Conservation (phyloP, 2,329 filamentous ascomycete genomes). For the Fusarium buharicum region DNA sequence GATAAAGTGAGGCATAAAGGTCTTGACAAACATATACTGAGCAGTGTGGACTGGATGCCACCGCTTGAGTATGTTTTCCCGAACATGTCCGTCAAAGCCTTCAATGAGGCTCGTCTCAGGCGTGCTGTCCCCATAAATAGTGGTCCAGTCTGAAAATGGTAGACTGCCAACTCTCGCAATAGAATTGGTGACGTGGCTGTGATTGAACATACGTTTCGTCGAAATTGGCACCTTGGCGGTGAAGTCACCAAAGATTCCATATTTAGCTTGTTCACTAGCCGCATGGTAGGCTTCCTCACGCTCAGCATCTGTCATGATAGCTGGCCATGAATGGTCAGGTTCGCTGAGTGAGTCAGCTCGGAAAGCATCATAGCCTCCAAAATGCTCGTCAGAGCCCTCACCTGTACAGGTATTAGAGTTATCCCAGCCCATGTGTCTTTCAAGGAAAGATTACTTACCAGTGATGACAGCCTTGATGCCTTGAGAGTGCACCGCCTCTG, state of each 20-base stretch:
- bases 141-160: slow-evolving; percentile 1
- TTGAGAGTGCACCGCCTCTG: slow-evolving; percentile 1
- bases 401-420: not conserved
- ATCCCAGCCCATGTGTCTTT: too few species aligned
- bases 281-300: not conserved
- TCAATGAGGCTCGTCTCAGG: slow-evolving; percentile 2
- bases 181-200: not conserved
- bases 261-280: not conserved
- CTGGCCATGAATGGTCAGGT: not conserved
- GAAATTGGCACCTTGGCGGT: not conserved
- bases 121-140: not conserved
- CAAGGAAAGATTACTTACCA: not conserved
- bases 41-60: slow-evolving; percentile 5
- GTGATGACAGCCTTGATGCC: slow-evolving; percentile 5
- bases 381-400: slow-evolving; percentile 5
- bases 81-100: not conserved
- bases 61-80: not conserved
- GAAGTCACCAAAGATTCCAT: slow-evolving; percentile 5
- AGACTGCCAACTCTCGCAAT: slow-evolving; percentile 7
- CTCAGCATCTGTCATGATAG: not conserved
- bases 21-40: slow-evolving; percentile 5
- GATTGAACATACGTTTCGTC: not conserved
- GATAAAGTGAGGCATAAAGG: slow-evolving; percentile 8
- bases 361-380: slow-evolving; percentile 3
- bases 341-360: slow-evolving; percentile 2